These are phyloP conservation scores for Crithidia brevicula DNA, from an alignment of 208 protist genomes.

Conservation along the genomic window DNA sequence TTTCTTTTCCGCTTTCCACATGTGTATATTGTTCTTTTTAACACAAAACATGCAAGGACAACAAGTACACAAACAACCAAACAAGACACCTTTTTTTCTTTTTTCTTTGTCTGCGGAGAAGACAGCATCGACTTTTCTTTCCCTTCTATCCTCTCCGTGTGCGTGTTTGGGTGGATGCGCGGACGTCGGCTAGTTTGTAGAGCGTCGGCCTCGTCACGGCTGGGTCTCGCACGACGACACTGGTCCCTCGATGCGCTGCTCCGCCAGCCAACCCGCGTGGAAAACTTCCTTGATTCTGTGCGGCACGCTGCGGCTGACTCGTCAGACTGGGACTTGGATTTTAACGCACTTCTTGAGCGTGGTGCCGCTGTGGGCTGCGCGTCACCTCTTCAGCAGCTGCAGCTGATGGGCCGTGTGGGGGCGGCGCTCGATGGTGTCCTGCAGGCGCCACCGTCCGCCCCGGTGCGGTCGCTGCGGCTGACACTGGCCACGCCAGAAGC, in stretches of 20 bases:
- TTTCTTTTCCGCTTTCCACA: too few relatives aligned
- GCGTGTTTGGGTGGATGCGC: too few relatives aligned
- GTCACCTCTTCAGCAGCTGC: not conserved
- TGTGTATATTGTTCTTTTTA: too few relatives aligned
- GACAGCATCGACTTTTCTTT: constrained; percentile 5
- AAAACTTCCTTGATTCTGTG: constrained; percentile 6
- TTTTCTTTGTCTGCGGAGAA: too few relatives aligned
- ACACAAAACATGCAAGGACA: too few relatives aligned
- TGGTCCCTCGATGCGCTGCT: constrained; percentile 18
- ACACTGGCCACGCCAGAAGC: constrained; percentile 23
- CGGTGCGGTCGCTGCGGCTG: constrained; percentile 21
- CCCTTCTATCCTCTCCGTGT: too few relatives aligned
- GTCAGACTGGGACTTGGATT: constrained; percentile 50
- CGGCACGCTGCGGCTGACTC: constrained; percentile 11
- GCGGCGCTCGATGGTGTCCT: constrained; percentile 16
- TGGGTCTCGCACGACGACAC: not conserved
- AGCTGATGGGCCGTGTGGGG: constrained; percentile 25
- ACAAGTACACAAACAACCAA: too few relatives aligned
- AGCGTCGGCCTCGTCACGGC: not conserved
- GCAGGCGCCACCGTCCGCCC: not conserved
- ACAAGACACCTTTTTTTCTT: not conserved
- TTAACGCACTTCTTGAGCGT: constrained; percentile 27
- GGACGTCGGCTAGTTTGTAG: too few relatives aligned
- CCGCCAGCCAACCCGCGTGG: not conserved
- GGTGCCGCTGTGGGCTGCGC: constrained; percentile 9